Base-by-base conservation (phyloP, 2,329 filamentous ascomycete species). In the Penicillium sp. region DNA sequence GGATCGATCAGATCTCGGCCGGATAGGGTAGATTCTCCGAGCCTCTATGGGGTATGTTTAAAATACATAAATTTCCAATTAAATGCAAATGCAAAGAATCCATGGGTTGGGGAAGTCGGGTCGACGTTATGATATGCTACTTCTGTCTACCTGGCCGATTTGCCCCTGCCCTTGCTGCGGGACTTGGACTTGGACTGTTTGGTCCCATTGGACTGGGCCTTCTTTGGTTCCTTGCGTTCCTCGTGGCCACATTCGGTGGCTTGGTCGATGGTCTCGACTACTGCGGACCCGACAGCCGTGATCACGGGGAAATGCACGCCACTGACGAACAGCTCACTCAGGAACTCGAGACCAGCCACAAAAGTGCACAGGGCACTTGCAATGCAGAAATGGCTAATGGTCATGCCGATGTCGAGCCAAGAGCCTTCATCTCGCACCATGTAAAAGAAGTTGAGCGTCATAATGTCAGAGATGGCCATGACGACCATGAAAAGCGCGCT, bases 401-500 rank as follows among this genome's bases (percentile, higher is more conserved):
- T 97, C 27, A 91, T 96, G 31, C 94, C 94, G 69, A 99, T 99
- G 70, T 99, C 94, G 55, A 99, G 77, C 94, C 94, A 99, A 21
- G 89, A 94, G 0, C 94, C 94, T 71, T 99, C 94, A 64, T 99
- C 94, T 67, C 89, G 89, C 43, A 99, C 94, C 65, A 96, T 90
- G 86, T 90, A 99, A 76, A 99, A 99, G 79, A 99, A 99, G 66
- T 94, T 90, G 48, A 99, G 80, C 3, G 94, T 97, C 70, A 97
- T 81, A 46, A 96, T 85, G 70, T 99, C 94, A 56, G 89, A 92
- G 48, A 95, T 84, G 0, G 89, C 89, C 85, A 97, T 96, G 47
- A 96, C 92, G 2, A 93, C 78, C 88, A 97, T 97, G 76, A 97
- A 97, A 4, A 99, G 78, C 5, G 92, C 90, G 38, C 89, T 92